A percentile compares a stretch with the other conserved stretches of the same genome.
Evolutionary conservation across 345 rosid species (phyloP).

Genomic region (Heritiera littoralis): DNA sequence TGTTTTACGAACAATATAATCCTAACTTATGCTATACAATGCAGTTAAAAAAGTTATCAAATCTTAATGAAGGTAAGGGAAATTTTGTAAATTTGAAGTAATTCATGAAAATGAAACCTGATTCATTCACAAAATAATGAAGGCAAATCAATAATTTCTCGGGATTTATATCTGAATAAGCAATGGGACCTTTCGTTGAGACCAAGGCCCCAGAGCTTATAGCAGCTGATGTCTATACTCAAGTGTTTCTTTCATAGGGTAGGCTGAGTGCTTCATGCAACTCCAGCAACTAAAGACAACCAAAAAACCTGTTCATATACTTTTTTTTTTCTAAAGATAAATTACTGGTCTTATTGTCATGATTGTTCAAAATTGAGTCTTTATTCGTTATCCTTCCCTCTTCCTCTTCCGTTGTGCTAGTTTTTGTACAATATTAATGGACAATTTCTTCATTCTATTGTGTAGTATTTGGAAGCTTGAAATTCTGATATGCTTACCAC

Average conservation of each 20-base stretch:
- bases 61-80: not conserved
- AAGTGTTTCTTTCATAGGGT: not conserved
- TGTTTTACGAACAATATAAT: not conserved
- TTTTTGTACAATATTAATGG: conserved; percentile 2
- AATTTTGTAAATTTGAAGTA: not conserved
- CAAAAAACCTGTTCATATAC: not conserved
- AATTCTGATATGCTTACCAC: not conserved
- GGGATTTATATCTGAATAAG: not conserved
- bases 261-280: not conserved
- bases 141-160: not conserved
- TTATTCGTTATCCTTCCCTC: not conserved
- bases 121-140: not conserved
- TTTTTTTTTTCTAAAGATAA: not conserved
- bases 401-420: not conserved
- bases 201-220: not conserved
- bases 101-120: not conserved
- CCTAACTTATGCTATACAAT: conserved; percentile 4
- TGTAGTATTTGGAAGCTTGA: not conserved
- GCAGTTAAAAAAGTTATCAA: not conserved
- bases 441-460: not conserved
- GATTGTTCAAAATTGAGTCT: not conserved
- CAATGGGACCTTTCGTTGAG: not conserved
- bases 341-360: not conserved
- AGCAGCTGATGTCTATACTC: not conserved
- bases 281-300: not conserved